These are phyloP conservation scores for Geotrichum aggregatum DNA, from an alignment of 1,139 yeast species.

Conservation along the genomic window DNA sequence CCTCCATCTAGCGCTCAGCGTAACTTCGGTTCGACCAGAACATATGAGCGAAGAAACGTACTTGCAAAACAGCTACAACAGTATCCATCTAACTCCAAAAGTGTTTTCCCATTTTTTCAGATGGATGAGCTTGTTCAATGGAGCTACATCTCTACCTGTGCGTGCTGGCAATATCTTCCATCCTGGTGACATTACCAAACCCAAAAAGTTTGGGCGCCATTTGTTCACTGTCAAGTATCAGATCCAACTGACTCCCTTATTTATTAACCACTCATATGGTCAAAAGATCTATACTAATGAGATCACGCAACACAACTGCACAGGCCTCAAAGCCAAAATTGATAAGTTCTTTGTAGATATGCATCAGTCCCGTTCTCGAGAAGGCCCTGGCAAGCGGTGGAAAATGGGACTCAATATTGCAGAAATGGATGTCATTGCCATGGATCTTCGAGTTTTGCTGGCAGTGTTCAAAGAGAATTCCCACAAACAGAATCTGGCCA, in stretches of 20 bases:
- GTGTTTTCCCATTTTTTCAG: slow-evolving; percentile 62
- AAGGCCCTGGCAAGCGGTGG: slow-evolving; percentile 56
- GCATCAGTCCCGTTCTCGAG: slow-evolving; percentile 75
- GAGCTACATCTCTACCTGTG: slow-evolving; percentile 69
- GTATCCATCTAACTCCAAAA: slow-evolving; percentile 71
- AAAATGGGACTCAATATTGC: slow-evolving; percentile 72
- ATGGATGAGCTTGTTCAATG: slow-evolving; percentile 82
- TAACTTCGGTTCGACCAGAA: slow-evolving; percentile 46
- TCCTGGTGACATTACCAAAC: slow-evolving; percentile 39
- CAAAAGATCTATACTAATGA: slow-evolving; percentile 47
- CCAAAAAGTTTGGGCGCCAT: slow-evolving; percentile 67
- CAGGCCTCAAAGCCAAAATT: slow-evolving; percentile 76
- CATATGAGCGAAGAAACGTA: slow-evolving; percentile 29
- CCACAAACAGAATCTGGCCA: slow-evolving; percentile 47
- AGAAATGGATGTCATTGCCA: slow-evolving; percentile 63
- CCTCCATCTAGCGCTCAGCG: slow-evolving; percentile 71
- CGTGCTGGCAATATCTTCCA: slow-evolving; percentile 68
- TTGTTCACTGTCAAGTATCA: slow-evolving; percentile 77
- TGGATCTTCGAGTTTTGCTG: slow-evolving; percentile 68
- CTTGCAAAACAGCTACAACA: slow-evolving; percentile 51
- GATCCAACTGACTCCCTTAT: slow-evolving; percentile 67
- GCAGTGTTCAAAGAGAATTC: slow-evolving; percentile 63
- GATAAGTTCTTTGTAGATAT: slow-evolving; percentile 66
- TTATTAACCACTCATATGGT: slow-evolving; percentile 64
- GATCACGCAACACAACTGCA: slow-evolving; percentile 52